These are phyloP conservation scores for Pseudonitzschia multiseries DNA, from an alignment of 108 stramenopile genomes.

Conservation along the genomic window DNA sequence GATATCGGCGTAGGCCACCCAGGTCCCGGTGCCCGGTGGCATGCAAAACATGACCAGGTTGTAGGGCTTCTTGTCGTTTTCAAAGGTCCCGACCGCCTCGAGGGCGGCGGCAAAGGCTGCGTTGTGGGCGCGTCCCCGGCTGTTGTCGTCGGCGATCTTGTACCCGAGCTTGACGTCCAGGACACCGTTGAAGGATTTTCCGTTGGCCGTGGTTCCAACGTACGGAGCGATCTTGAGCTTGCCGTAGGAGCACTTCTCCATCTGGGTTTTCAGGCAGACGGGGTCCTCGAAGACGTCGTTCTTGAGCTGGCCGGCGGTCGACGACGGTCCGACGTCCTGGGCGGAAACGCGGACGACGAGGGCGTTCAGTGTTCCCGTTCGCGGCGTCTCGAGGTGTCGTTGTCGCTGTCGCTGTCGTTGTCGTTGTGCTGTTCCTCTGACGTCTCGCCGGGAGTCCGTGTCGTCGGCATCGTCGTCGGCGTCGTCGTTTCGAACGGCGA, in stretches of 20 bases:
- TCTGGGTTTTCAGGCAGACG: slow-evolving; percentile 42
- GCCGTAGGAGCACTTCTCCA: slow-evolving; percentile 38
- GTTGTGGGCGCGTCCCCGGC: background rate
- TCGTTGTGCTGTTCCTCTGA: background rate
- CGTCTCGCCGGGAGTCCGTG: background rate
- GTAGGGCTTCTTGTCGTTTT: slow-evolving; percentile 4
- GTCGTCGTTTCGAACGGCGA: background rate
- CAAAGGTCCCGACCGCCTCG: background rate
- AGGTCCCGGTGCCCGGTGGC: slow-evolving; percentile 33
- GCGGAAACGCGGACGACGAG: slow-evolving; percentile 3
- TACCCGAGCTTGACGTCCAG: slow-evolving; percentile 3
- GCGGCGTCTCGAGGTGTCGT: background rate
- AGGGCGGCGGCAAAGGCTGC: background rate
- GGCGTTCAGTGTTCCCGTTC: background rate
- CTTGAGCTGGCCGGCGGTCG: background rate
- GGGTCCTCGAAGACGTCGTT: slow-evolving; percentile 23
- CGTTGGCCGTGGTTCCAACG: background rate
- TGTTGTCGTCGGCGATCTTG: slow-evolving; percentile 21
- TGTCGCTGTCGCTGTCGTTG: no score
- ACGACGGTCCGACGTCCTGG: background rate
- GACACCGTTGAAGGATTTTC: background rate
- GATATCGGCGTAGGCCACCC: slow-evolving; percentile 33
- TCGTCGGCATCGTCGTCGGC: no score
- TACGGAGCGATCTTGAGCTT: slow-evolving; percentile 28
- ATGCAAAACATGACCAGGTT: slow-evolving; percentile 65